Evolutionary conservation across 306 rosid species (phyloP), one percentile per base, ranked within the genome.

Genomic region (Prosopis cineraria): DNA sequence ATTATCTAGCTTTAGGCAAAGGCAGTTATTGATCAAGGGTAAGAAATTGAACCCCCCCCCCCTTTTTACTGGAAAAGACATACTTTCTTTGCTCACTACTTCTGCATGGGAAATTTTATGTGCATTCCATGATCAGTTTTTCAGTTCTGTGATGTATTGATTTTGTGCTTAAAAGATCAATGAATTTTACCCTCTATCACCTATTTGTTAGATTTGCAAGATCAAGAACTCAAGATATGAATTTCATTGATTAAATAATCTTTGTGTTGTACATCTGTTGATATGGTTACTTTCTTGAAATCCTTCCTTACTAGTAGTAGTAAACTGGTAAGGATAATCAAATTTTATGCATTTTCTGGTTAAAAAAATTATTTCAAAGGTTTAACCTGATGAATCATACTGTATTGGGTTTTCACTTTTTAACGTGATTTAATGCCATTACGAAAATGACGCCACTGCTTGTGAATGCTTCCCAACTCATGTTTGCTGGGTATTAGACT

Each of bases 141-240:
- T 89, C 81, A 43, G 47, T 72, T 71, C 78, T 79, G 81, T 85
- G 85, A 89, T 93, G 97, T 92, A 87, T 71, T 31, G 5, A 41
- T 40, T 39, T 24, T 74, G 43, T 37, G 58, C 3, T 22, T 47
- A 30, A 39, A 66, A 80, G 48, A 31, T 22, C 33, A 76, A 59
- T 29, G n/a, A 76, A 65, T 30, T 69, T 12, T 69, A 9, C 72
- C 20, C 77, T 72, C 64, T 13, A 55, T 60, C 68, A 44, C 13
- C 36, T 43, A 40, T 27, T 24, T 55, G n/a, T n/a, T 70, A 29
- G 5, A 22, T 43, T 68, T 52, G 75, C 78, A 65, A 12, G 63
- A 59, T 68, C 4, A 59, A 68, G 60, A 40, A 68, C 69, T 55
- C 1, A 47, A 24, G 64, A 65, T 41, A 14, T 52, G n/a, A 72